Conservation (phyloP, 2,329 filamentous ascomycete genomes). For the Venturia asperata region DNA sequence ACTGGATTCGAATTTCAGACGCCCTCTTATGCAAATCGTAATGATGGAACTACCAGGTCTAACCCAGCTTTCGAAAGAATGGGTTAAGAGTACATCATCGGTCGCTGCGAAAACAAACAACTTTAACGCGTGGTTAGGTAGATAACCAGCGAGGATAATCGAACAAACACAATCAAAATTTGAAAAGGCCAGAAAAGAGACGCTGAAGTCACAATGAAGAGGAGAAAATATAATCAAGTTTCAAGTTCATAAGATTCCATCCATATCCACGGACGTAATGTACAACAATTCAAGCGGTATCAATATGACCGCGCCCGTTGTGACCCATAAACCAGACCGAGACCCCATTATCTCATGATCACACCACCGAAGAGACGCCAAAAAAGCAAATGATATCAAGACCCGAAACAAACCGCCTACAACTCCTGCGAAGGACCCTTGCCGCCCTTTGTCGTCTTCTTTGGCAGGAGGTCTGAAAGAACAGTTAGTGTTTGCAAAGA, state of each 20-base stretch:
- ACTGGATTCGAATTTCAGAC: too few relatives aligned
- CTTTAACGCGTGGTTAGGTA: too few relatives aligned
- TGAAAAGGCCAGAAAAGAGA: background rate
- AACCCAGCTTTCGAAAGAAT: too few relatives aligned
- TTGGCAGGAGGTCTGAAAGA: constrained; percentile 80
- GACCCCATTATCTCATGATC: constrained; percentile 68
- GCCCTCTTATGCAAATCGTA: too few relatives aligned
- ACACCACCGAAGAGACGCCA: constrained; percentile 46
- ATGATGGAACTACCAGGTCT: too few relatives aligned
- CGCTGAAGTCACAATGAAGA: background rate
- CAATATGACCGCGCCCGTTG: constrained; percentile 30
- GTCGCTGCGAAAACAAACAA: too few relatives aligned
- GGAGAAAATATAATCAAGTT: background rate
- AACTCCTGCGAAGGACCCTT: constrained; percentile 93
- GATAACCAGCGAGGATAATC: too few relatives aligned
- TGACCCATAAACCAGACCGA: constrained; percentile 55
- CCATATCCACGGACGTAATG: constrained; percentile 53
- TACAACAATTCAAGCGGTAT: constrained; percentile 47
- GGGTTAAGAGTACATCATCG: too few relatives aligned
- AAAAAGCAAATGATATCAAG: constrained; percentile 34
- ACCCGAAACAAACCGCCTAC: constrained; percentile 48
- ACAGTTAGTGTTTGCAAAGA: constrained; percentile 27
- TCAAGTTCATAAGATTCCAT: constrained; percentile 33
- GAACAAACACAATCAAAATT: too few relatives aligned
- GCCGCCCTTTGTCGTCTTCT: constrained; percentile 95